Base-by-base conservation (phyloP, 2,329 filamentous ascomycete genomes). In the Chrysosporium queenslandicum region DNA sequence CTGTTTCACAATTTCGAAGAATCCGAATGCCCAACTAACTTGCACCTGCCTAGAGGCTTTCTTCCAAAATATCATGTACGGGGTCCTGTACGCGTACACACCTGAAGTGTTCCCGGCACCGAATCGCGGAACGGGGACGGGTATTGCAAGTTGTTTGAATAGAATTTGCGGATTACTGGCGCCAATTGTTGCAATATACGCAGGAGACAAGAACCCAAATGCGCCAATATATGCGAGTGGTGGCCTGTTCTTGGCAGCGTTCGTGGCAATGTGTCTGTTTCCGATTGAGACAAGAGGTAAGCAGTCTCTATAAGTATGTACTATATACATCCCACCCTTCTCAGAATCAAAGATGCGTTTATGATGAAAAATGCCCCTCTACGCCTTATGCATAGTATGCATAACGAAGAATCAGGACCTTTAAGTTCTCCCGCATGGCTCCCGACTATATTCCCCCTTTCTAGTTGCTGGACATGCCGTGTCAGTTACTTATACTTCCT, bases 51-150 rank as follows among this genome's bases (percentile, higher is more conserved):
- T 77, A 20, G 75, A 79, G 55, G 75, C 76, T 2, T 77, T 79
- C 64, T 79, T 78, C 69, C 76, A 73, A 60, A 77, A 77, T 57
- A 73, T 76, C 60, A 75, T 76, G 73, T 79, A 79, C 57, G 76
- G 77, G 25, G 75, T 79, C 1, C 63, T 80, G 1, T 80, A 77
- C 59, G 76, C 77, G 0, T 80, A 80, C 63, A 81, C 78, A 0
- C 78, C 78, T 0, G 77, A 81, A 58, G 76, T 76, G 0, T 81
- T 81, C 63, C 77, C 77, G 0, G 76, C 74, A 2, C 74, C 77
- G 0, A 69, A 77, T 41, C 68, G 78, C 0, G 78, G 77, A 2
- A 79, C 77, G 0, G 79, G 75, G 4, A 75, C 73, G 1, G 76
- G 77, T 37, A 71, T 74, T 37, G 65, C 68, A 21, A 70, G 68